Base-by-base conservation (phyloP, 768 basidiomycete species). In the Naganishia randhawae region DNA sequence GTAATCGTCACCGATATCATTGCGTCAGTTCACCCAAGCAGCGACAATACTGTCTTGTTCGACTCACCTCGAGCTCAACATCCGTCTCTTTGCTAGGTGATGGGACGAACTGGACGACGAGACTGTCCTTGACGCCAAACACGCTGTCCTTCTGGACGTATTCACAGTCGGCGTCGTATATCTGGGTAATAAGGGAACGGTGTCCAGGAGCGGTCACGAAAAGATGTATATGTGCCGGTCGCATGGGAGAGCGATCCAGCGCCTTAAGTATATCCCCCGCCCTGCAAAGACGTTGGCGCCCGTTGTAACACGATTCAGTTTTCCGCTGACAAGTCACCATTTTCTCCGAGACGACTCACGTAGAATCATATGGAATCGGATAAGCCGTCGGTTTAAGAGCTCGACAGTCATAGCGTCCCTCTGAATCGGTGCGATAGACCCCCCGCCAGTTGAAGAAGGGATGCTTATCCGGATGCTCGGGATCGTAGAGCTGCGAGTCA, bases 121-220 rank as follows among this genome's bases (percentile, higher is more conserved):
- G 11, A 17, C 42, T 22, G 35, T 31, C 63, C 72, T 73, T 76
- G 52, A 75, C 72, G 5, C 72, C 74, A 31, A 76, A 75, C 11
- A 74, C 73, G 22, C 73, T 65, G 31, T 76, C 75, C 50, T 71
- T 71, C 14, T 72, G 53, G 25, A 76, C 53, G 50, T 74, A 76
- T 17, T 72, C 54, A 50, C 65, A 70, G 3, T 69, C 66, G 22
- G 66, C 48, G 33, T 71, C 66, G 41, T 73, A 76, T n/a, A 76
- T 41, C 39, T 76, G 75, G 0, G 74, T 76, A 8, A 76, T 67
- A 10, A 76, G 71, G 1, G 66, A 61, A 45, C 72, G 72, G 69
- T 73, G 63, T n/a, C 73, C 74, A 0, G 37, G 39, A 0, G 71
- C 71, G 14, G 61, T 27, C 33, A 72, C 71, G 53, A 62, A 65